Evolutionary conservation across 2,329 filamentous ascomycete genomes (phyloP), one percentile per base, ranked within the genome.

Genomic region (Penicillium janthinellum): DNA sequence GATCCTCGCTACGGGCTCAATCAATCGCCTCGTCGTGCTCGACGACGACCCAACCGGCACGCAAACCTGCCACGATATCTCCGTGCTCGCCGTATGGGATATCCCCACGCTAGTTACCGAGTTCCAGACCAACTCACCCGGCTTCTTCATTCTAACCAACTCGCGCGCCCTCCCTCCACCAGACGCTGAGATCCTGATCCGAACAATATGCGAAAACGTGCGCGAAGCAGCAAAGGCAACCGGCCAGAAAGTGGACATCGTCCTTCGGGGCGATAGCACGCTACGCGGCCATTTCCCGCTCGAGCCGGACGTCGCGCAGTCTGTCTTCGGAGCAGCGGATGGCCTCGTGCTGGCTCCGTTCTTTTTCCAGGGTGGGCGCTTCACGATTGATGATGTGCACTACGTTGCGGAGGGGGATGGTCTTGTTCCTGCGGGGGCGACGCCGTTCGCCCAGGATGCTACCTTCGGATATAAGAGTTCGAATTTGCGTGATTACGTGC

Each of bases 61-160:
- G 0, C 84, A 86, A 66, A 86, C 84, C n/a, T 86, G 84, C 70
- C 82, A 86, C 69, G 79, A 83, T 63, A 81, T 87, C 60, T 72
- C 77, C 52, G 83, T 86, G 1, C 75, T 87, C 20, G 84, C 82
- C 0, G 80, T 82, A 5, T 86, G 83, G 83, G 80, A 83, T 58
- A 63, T 77, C 5, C 63, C 72, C 1, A 80, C 77, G 0, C 74
- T 86, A 2, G 71, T 70, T 2, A 62, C 68, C 7, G 82, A 84
- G 64, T 81, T 86, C 61, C 69, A 68, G 3, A 70, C 70, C 35
- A 75, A 72, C 5, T 73, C 74, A 2, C 70, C 71, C 3, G 84
- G 84, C 17, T 86, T 87, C 77, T 86, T 87, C 73, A 85, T 86
- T 62, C 75, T 86, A 5, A 86, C 84, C 37, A 86, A 86, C 67